Evolutionary conservation across 2,329 filamentous ascomycete species (phyloP), one percentile per base, ranked within the genome.

Genomic region (Cryphonectria naterciae): DNA sequence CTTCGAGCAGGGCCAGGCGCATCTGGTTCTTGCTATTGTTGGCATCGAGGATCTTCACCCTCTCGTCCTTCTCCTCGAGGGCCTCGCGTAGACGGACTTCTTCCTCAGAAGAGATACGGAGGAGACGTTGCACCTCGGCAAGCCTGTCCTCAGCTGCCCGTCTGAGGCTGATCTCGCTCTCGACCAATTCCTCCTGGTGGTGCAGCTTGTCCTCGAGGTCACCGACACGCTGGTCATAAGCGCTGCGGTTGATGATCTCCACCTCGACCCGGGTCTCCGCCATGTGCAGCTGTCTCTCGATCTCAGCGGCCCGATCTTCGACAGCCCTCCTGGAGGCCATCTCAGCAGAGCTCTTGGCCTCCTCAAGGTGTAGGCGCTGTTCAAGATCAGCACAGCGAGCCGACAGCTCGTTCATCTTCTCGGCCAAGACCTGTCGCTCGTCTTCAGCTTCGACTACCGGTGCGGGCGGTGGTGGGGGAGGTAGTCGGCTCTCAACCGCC

Each of bases 141-240:
- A 93, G 83, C 72, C 88, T 88, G 76, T 95, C 92, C 78, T 95
- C 92, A 1, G 91, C 90, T 46, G 88, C 85, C 68, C 91, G 87
- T 71, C 92, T 88, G 64, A 82, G 81, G 61, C 86, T 83, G 71
- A 91, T 82, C 75, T 95, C 91, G 67, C 88, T 82, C 73, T 94
- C 91, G 1, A 86, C 87, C 69, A 87, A 86, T 49, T 85, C 84
- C 74, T 93, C 90, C 49, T 91, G 88, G 13, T 87, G 81, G 71
- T 87, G 86, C 62, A 93, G 83, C 77, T 89, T 89, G 62, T 89
- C 89, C 77, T 94, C 92, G 1, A 95, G 85, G 61, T 93, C 91
- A 52, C 87, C 83, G 32, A 93, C 86, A 67, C 91, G 89, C 79
- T 87, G 86, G 70, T 88, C 86, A 60, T 85, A 85, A 3, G 86